phyloP scores from a whole-genome alignment of 2,329 filamentous ascomycete genomes.

The Arthrobotrys entomopaga region DNA sequence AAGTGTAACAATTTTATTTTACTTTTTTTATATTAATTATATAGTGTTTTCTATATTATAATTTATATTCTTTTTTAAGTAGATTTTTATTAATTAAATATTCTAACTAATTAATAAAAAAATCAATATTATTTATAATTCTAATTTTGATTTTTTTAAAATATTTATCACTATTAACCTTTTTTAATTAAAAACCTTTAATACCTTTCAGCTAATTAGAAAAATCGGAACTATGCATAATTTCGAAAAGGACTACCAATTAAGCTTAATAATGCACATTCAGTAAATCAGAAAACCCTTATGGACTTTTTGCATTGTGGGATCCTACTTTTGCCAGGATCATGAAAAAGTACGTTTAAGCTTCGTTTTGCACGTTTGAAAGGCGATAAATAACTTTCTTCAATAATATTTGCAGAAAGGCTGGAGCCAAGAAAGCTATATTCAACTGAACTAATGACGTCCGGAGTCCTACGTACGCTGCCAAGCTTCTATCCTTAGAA shows the following conservation, averaged over 20 bases:
- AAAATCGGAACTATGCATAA: no score
- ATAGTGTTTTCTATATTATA: constrained; percentile 8
- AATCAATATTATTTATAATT: constrained; percentile 11
- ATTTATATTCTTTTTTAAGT: constrained; percentile 2
- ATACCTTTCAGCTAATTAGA: constrained; percentile 14
- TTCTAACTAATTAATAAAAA: background rate
- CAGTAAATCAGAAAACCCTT: background rate
- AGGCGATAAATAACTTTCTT: background rate
- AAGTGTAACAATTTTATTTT: constrained; percentile 1
- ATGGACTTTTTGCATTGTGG: background rate
- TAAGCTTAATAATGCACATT: background rate
- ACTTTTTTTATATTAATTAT: constrained; percentile 2
- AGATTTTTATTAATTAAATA: background rate
- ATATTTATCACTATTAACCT: constrained; percentile 2
- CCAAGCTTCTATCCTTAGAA: background rate
- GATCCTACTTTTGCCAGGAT: background rate
- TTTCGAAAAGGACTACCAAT: background rate
- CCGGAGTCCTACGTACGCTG: background rate
- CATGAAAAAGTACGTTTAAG: background rate
- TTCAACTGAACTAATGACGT: background rate
- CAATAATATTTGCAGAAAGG: background rate
- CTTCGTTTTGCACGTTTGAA: background rate
- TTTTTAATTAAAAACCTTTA: constrained; percentile 7
- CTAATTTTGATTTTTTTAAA: constrained; percentile 3
- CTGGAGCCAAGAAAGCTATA: background rate